Conservation (phyloP, 352 stramenopile genomes). For the Pythium graminicola region DNA sequence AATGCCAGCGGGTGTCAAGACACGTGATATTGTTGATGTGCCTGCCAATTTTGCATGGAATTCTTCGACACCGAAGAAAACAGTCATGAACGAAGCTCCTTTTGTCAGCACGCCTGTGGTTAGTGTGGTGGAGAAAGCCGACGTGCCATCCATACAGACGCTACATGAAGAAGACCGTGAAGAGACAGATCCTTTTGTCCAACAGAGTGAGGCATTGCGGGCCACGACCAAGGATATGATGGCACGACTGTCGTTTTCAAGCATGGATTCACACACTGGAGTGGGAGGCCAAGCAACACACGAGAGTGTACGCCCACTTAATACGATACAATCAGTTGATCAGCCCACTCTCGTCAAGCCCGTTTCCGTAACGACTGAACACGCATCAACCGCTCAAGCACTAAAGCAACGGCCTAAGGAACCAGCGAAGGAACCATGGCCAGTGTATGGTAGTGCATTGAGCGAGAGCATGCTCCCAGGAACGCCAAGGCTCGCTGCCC, state of each 20-base stretch:
- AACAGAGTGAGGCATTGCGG: constrained; percentile 5
- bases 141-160: neutral
- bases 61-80: neutral
- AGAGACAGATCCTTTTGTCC: neutral
- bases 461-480: neutral
- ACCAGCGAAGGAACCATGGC: neutral
- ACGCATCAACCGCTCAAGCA: no score
- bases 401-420: no score
- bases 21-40: constrained; percentile 8
- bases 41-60: constrained; percentile 53
- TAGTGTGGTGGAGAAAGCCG: neutral
- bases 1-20: constrained; percentile 36
- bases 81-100: neutral
- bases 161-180: neutral
- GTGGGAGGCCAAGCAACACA: neutral
- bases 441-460: neutral
- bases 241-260: constrained; percentile 6
- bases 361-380: neutral
- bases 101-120: neutral
- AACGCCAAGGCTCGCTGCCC: neutral
- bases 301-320: neutral
- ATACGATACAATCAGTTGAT: neutral
- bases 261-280: neutral
- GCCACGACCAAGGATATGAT: constrained; percentile 14
- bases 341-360: no score